Evolutionary conservation across 2,329 filamentous ascomycete genomes (phyloP).

Genomic region (Fusarium pseudoanthophilum): DNA sequence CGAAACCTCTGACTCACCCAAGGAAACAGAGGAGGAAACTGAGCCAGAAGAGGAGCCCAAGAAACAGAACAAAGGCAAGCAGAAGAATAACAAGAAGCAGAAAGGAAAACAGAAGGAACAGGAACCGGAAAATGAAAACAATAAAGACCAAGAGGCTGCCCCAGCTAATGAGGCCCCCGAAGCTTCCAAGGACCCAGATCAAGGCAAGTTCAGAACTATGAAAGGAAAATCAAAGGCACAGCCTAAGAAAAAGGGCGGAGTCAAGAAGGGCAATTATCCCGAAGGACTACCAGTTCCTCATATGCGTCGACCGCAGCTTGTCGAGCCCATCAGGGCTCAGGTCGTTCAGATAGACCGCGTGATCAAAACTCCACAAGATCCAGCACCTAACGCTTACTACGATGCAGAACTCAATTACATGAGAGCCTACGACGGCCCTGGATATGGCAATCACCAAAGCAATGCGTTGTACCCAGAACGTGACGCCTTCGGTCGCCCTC

Average conservation of each 20-base stretch:
- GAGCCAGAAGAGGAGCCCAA: conserved; percentile 13
- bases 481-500: conserved; percentile 44
- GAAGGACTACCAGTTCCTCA: conserved; percentile 46
- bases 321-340: conserved; percentile 60
- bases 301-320: conserved; percentile 55
- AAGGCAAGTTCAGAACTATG: conserved; percentile 32
- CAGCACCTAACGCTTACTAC: conserved; percentile 68
- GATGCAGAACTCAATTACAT: conserved; percentile 63
- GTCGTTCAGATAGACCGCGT: conserved; percentile 67
- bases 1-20: conserved; percentile 27
- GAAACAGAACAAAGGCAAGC: conserved; percentile 24
- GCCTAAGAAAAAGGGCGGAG: conserved; percentile 27
- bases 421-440: conserved; percentile 67
- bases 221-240: conserved; percentile 24
- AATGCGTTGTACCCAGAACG: conserved; percentile 58
- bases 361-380: conserved; percentile 63
- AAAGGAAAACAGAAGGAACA: conserved; percentile 25
- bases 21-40: conserved; percentile 27
- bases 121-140: conserved; percentile 23
- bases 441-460: conserved; percentile 63
- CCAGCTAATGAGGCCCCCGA: conserved; percentile 12
- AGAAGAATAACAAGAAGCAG: conserved; percentile 22
- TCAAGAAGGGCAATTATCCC: conserved; percentile 42
- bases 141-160: conserved; percentile 15
- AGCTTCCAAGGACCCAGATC: conserved; percentile 22